Evolutionary conservation across 495 filamentous ascomycete species (phyloP).

Genomic region (Podospora appendiculata): DNA sequence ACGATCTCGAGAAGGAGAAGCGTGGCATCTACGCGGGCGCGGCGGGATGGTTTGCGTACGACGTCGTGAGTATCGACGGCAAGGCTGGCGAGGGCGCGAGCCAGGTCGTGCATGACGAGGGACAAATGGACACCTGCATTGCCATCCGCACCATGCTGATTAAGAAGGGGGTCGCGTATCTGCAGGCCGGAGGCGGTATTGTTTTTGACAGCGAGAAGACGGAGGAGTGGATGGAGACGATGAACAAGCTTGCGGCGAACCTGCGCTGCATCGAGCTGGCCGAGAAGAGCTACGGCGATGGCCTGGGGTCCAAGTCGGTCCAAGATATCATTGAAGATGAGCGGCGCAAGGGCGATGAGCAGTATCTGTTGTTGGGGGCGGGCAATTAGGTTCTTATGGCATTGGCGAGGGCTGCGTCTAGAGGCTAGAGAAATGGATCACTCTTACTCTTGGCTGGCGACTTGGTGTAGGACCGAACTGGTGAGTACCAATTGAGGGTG

Average conservation of each 20-base stretch:
- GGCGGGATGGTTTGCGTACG: conserved; percentile 84
- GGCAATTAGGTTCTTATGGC: conserved; percentile 5
- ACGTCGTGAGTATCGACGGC: conserved; percentile 38
- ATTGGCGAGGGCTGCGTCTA: neutral
- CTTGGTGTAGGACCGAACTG: too few species aligned
- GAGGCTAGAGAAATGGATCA: too few species aligned
- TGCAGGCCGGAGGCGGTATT: conserved; percentile 95
- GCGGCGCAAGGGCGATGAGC: conserved; percentile 26
- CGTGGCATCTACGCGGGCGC: conserved; percentile 95
- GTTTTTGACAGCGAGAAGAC: conserved; percentile 92
- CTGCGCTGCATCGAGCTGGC: conserved; percentile 79
- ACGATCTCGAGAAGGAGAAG: conserved; percentile 88
- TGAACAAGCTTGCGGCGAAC: conserved; percentile 91
- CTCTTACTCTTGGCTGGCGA: too few species aligned
- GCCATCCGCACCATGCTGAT: conserved; percentile 94
- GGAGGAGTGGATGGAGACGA: conserved; percentile 93
- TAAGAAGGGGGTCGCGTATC: conserved; percentile 83
- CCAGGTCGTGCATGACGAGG: conserved; percentile 36
- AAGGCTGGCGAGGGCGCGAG: conserved; percentile 15
- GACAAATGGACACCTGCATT: conserved; percentile 98
- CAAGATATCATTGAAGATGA: conserved; percentile 29
- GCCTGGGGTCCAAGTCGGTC: conserved; percentile 19
- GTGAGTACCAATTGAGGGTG: too few species aligned
- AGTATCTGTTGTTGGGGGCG: conserved; percentile 13
- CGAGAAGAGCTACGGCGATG: conserved; percentile 57